Evolutionary conservation across 2,329 filamentous ascomycete species (phyloP), one percentile per base, ranked within the genome.

Genomic region (Nigrospora oryzae): DNA sequence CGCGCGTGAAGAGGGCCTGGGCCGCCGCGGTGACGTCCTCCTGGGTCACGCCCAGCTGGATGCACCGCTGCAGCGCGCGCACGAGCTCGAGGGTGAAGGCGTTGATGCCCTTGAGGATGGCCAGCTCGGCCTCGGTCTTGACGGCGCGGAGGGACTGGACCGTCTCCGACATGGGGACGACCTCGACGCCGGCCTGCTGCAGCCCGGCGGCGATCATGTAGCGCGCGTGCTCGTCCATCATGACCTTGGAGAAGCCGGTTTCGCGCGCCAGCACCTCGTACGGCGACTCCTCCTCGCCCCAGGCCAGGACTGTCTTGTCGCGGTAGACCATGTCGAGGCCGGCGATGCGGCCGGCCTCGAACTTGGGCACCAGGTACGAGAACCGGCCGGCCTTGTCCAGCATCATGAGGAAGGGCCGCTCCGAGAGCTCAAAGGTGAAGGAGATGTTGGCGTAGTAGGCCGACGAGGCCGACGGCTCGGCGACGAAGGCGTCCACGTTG

Each of bases 141-240:
- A 58, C 57, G 19, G 53, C 43, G 12, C 58, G 52, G 5, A 58
- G 50, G 17, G 50, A 52, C 50, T 54, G 51, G 16, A 58, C 46
- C 5, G 42, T 46, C 43, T 52, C 49, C 41, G 47, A 55, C 58
- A 59, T 59, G n/a, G 58, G 52, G 3, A 56, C 48, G 19, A 59
- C 55, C 10, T 57, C 53, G 33, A 60, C 36, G 14, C 57, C 56
- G 30, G 52, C 55, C 8, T 40, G 36, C 45, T 55, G 46, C 17
- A 60, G 51, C 1, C 56, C 57, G 1, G 56, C 54, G 3, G 55
- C 56, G n/a, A 60, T 58, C 56, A 58, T 59, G 48, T 53, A 56
- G 14, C 57, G 40, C 33, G 48, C 37, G 42, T 60, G 57, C 47
- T 60, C 57, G 42, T 60, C 57, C 28, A 60, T 31, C 53, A 60